Evolutionary conservation across 1,284 basidiomycete genomes (phyloP), one percentile per base, ranked within the genome.

Genomic region (Meripilus lineatus): DNA sequence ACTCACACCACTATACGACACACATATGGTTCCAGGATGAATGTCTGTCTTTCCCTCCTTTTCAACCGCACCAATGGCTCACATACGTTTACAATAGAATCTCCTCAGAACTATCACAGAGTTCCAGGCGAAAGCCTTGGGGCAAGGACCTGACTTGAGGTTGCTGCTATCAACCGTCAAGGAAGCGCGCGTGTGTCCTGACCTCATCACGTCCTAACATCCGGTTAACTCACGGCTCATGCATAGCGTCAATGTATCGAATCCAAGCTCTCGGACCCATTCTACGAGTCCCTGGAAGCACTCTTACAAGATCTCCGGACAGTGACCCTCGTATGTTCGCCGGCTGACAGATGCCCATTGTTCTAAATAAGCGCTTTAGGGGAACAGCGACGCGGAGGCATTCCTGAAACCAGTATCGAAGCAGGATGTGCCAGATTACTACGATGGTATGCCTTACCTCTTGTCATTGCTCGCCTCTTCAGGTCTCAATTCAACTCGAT

Each of bases 211-310:
- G 6, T 15, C 13, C n/a, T 38, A 8, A 8, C 28, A 10, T 30
- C 28, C n/a, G 28, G 28, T 10, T 30, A 10, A n/a, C n/a, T n/a
- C n/a, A n/a, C 11, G 10, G 38, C 38, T 42, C 34, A 43, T 22
- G 32, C 38, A 25, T 55, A 83, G 77, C 70, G 71, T 22, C 72
- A 83, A 60, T 70, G 67, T 42, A 69, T 82, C 58, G 85, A 89
- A 64, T 65, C 71, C 40, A 91, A 88, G 62, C 75, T 84, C 11
- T 73, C 82, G n/a, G 91, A 95, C 59, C 81, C 85, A 18, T 97
- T 95, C 71, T 90, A 89, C 55, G 93, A 95, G 53, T 87, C 89
- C 1, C 72, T 96, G 40, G 93, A 97, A 59, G 88, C 87, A 50
- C 75, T 96, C 32, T 69, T 95, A 41, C 69, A 71, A 39, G 93